Percentiles rank a stretch among this genome's conserved stretches.
phyloP scores from a whole-genome alignment of 2,329 filamentous ascomycete genomes.

The Colletotrichum caudatum region DNA sequence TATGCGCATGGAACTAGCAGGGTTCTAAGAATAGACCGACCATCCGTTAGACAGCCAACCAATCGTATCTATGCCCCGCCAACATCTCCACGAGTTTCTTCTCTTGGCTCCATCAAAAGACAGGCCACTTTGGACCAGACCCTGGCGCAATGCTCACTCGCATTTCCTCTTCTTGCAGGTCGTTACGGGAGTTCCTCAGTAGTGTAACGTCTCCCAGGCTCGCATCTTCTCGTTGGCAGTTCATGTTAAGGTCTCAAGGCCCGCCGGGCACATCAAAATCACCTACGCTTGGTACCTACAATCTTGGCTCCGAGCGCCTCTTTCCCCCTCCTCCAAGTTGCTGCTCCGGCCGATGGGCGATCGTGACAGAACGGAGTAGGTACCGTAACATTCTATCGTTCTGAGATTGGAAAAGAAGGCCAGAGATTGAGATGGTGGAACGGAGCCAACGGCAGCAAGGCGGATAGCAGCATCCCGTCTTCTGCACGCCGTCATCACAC shows the following conservation, averaged over 20 bases:
- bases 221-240: conserved; percentile 15
- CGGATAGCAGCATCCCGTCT: conserved; percentile 3
- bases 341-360: conserved; percentile 5
- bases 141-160: conserved; percentile 33
- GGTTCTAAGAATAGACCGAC: conserved; percentile 45
- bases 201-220: conserved; percentile 1
- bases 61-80: conserved; percentile 26
- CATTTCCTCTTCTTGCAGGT: conserved; percentile 25
- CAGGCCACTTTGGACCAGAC: conserved; percentile 30
- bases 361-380: background rate
- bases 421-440: conserved; percentile 8
- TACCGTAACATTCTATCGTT: background rate
- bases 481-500: conserved; percentile 31
- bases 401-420: conserved; percentile 8
- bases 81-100: conserved; percentile 29
- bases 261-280: background rate
- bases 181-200: conserved; percentile 19
- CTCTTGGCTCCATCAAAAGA: conserved; percentile 36
- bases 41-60: conserved; percentile 29
- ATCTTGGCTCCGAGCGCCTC: background rate
- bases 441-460: conserved; percentile 10
- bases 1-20: conserved; percentile 22
- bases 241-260: conserved; percentile 1
- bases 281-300: conserved; percentile 1
- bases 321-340: conserved; percentile 10